Evolutionary conservation across 768 basidiomycete species (phyloP).

Genomic region (Dictyophora rubrovolvata): DNA sequence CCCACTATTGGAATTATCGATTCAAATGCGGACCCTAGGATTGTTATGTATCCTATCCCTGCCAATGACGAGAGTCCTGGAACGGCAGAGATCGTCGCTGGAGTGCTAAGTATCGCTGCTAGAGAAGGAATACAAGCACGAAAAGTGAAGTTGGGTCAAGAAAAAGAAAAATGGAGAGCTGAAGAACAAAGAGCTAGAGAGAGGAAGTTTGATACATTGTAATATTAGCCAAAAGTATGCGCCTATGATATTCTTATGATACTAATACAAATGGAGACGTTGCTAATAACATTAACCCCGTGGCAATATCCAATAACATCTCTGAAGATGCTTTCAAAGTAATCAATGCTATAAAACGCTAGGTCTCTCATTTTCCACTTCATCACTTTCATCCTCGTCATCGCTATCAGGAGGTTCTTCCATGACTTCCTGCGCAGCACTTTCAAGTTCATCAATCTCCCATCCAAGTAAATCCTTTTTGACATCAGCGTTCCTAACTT

Average conservation of each 20-base stretch:
- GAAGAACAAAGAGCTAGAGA: not conserved
- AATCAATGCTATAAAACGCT: not conserved
- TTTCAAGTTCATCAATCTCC: slow-evolving; percentile 62
- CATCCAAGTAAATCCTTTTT: slow-evolving; percentile 54
- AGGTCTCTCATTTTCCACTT: not conserved
- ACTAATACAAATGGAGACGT: not conserved
- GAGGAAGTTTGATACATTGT: not conserved
- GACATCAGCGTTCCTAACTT: slow-evolving; percentile 32
- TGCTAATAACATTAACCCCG: not conserved
- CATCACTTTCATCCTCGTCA: slow-evolving; percentile 34
- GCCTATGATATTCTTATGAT: not conserved
- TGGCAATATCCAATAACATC: not conserved
- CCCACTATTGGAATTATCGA: slow-evolving; percentile 94
- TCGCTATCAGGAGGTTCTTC: slow-evolving; percentile 55
- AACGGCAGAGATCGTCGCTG: slow-evolving; percentile 83
- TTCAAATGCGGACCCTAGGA: slow-evolving; percentile 89
- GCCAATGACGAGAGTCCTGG: slow-evolving; percentile 94
- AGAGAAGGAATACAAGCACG: slow-evolving; percentile 35
- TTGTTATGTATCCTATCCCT: slow-evolving; percentile 97
- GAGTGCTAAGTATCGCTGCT: slow-evolving; percentile 83
- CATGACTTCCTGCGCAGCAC: slow-evolving; percentile 30
- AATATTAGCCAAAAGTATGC: not conserved
- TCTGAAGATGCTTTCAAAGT: not conserved
- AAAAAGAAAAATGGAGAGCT: not conserved
- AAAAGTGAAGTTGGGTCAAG: not conserved